Evolutionary conservation across 2,329 filamentous ascomycete genomes (phyloP), one percentile per base, ranked within the genome.

Genomic region (Tolypocladium nubicola): DNA sequence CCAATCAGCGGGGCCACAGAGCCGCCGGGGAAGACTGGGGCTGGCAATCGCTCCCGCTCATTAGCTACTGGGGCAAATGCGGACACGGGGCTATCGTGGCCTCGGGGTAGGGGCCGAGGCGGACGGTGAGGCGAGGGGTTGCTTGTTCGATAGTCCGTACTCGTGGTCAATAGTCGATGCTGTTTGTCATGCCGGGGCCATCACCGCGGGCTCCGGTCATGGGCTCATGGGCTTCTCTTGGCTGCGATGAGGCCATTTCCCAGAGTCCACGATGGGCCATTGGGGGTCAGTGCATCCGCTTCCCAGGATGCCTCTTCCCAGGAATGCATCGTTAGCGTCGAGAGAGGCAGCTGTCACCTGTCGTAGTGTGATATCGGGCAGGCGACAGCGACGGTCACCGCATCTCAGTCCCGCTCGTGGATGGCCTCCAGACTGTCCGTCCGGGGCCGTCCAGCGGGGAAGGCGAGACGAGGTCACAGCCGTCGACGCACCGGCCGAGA

Each of bases 1-100:
- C 60, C 60, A 61, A 61, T 61, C 58, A 60, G 37, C 39, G 14
- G 19, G 10, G 33, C 21, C 47, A 56, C 59, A 58, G 58, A 61
- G 60, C 58, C 60, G 60, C 60, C 58, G 53, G 52, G 56, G 55
- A 58, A 41, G 56, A 61, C 57, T 56, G 54, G 47, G 58, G 59
- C 43, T 35, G 16, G 47, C 47, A n/a, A 33, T 49, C 23, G 26
- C 45, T 49, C 26, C 45, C 45, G 57, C 57, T 59, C 47, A 52
- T 26, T 55, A 41, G 35, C 23, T 33, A 50, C 30, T 26, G 41
- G 41, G 47, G 26, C 30, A 35, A 30, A 50, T 50, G 30, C 47
- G 47, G 6, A 5, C 47, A 50, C 35, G 47, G 50, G 19, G 9
- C 47, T 26, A 33, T 49, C 26, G 26, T 30, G 47, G 47, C 47